Evolutionary conservation across 1,284 basidiomycete genomes (phyloP).

Genomic region (Trichosporon sp.): DNA sequence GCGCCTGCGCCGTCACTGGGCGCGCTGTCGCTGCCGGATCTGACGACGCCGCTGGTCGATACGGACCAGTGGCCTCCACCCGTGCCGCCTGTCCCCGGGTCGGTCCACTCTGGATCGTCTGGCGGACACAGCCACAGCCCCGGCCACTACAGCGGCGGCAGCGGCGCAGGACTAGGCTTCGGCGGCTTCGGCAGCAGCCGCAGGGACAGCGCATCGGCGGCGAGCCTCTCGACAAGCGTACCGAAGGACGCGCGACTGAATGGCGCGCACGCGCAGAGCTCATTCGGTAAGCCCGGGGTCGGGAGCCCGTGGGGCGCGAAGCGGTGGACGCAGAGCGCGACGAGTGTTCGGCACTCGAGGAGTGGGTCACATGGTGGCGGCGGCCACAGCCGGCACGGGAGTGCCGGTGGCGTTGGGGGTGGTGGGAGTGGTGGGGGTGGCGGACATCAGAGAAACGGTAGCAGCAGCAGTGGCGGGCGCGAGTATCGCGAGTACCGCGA

Average conservation of each 20-base stretch:
- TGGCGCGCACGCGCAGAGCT: background rate
- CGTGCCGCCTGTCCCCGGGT: slow-evolving; percentile 28
- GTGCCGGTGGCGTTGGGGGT: background rate
- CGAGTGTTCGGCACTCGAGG: background rate
- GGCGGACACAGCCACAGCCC: background rate
- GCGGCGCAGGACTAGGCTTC: background rate
- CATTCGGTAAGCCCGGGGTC: background rate
- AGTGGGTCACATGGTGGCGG: background rate
- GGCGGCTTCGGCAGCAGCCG: too few relatives aligned
- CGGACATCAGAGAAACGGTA: background rate
- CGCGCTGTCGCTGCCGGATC: slow-evolving; percentile 36
- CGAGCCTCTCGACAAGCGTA: background rate
- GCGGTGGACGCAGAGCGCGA: background rate
- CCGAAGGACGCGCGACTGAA: slow-evolving; percentile 1
- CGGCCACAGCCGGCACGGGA: background rate
- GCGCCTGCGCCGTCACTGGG: slow-evolving; percentile 16
- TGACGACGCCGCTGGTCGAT: slow-evolving; percentile 37
- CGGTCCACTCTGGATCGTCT: too few relatives aligned
- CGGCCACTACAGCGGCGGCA: background rate
- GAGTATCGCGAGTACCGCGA: background rate
- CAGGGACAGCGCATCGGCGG: background rate
- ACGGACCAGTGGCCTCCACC: slow-evolving; percentile 16
- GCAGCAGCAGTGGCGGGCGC: background rate
- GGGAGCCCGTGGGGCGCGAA: background rate
- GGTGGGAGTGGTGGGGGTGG: background rate